Evolutionary conservation across 768 basidiomycete genomes (phyloP), one percentile per base, ranked within the genome.

Genomic region (Obba rivulosa): DNA sequence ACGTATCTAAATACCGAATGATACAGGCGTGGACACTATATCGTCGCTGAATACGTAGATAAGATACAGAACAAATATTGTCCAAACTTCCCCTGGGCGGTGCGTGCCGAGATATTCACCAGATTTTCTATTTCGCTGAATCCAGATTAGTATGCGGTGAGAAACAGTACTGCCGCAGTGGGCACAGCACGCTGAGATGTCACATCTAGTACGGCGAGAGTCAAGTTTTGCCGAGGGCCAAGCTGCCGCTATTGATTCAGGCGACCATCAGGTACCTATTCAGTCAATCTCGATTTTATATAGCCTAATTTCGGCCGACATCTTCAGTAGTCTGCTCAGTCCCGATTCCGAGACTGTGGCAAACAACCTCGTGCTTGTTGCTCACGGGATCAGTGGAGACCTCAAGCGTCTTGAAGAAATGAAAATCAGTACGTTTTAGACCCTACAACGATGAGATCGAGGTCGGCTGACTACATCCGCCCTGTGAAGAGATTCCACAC

Each of bases 321-420:
- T 47, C n/a, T 42, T 52, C 68, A 88, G 86, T 56, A 85, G 84
- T 57, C 74, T 90, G 18, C 69, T 78, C 5, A 85, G 80, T 55
- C 89, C 88, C 0, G 87, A 90, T 58, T 82, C 85, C 1, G 89
- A 92, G 57, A 83, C 79, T 13, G 65, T 70, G 0, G 61, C 83
- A 20, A 91, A 91, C 58, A 70, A 70, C 17, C 78, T 92, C 31
- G 84, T 91, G 14, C 69, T 92, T 4, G 78, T 92, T 11, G 83
- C 73, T 2, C 86, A 89, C 57, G 74, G 74, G 17, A 73, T 79
- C 35, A 66, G 69, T 34, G 74, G 72, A 2, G 76, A 83, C 54
- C 64, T 90, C 13, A 69, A 76, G 35, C 74, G 80, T 16, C 69
- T 91, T 34, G 83, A 87, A 45, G 86, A 89, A 41, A 83, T 90